These are phyloP conservation scores for Quercus robur DNA, from an alignment of 306 rosid genomes.

Conservation along the genomic window DNA sequence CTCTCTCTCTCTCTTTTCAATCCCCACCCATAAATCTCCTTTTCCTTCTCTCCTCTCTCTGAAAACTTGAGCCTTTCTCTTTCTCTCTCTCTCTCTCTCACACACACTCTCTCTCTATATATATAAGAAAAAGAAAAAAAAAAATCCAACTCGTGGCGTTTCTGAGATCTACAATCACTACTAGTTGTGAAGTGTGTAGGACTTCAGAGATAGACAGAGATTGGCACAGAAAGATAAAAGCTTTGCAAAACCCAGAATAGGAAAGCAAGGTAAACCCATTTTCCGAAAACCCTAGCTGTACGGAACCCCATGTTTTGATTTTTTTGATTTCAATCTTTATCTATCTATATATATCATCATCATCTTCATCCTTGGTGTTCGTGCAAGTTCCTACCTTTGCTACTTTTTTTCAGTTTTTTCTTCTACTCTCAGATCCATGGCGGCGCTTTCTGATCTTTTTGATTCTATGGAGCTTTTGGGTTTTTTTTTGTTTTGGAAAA, in stretches of 20 bases:
- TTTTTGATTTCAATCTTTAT: slow-evolving; percentile 8
- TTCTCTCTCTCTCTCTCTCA: not conserved
- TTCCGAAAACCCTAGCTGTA: slow-evolving; percentile 42
- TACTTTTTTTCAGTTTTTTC: not conserved
- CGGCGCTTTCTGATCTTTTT: slow-evolving; percentile 9
- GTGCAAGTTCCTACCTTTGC: slow-evolving; percentile 1
- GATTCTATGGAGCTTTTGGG: not conserved
- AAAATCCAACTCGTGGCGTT: slow-evolving; percentile 13
- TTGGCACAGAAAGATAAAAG: slow-evolving; percentile 28
- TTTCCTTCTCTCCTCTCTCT: slow-evolving; percentile 2
- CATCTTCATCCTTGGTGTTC: slow-evolving; percentile 32
- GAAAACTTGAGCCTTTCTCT: slow-evolving; percentile 13
- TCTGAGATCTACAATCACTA: slow-evolving; percentile 45
- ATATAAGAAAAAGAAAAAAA: not conserved
- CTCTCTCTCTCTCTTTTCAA: slow-evolving; percentile 40
- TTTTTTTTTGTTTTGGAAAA: not conserved
- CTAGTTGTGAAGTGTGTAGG: slow-evolving; percentile 7
- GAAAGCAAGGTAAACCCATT: slow-evolving; percentile 20
- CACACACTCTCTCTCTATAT: not conserved
- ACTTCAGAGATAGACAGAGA: slow-evolving; percentile 16
- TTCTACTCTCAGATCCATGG: slow-evolving; percentile 45
- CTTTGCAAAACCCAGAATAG: not conserved
- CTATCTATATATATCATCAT: not conserved
- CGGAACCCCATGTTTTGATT: slow-evolving; percentile 1
- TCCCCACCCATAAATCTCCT: slow-evolving; percentile 2